These are phyloP conservation scores for Chenopodium berlandieri DNA, from an alignment of 148 eudicot species.

Conservation along the genomic window DNA sequence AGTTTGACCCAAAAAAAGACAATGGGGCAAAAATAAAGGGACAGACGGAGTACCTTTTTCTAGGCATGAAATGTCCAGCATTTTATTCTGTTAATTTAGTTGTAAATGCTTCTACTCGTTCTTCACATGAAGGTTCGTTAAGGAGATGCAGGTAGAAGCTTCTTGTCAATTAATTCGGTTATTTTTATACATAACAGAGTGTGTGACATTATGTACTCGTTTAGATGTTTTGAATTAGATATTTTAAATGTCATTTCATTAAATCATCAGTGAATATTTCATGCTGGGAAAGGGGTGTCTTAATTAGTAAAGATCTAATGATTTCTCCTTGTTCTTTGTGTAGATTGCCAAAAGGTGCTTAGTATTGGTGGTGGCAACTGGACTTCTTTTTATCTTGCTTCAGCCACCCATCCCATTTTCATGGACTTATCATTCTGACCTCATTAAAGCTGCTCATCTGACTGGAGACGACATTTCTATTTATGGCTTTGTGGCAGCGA, in stretches of 20 bases:
- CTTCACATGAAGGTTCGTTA: not conserved
- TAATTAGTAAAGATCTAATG: conserved; percentile 3
- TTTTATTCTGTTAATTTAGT: not conserved
- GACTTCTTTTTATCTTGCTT: conserved; percentile 70
- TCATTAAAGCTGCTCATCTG: conserved; percentile 82
- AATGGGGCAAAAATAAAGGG: too few species aligned
- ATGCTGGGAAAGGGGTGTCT: not conserved
- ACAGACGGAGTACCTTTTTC: not conserved
- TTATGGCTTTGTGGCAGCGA: conserved; percentile 78
- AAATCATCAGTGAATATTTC: not conserved
- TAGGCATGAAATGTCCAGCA: not conserved
- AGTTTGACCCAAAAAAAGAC: too few species aligned
- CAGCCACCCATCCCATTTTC: conserved; percentile 89
- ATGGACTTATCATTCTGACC: conserved; percentile 76
- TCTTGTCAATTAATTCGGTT: not conserved
- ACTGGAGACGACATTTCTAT: conserved; percentile 91
- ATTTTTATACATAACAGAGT: not conserved
- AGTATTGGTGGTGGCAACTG: conserved; percentile 77
- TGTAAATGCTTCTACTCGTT: not conserved
- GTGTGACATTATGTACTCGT: not conserved
- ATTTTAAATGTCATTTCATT: not conserved
- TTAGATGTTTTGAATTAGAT: not conserved
- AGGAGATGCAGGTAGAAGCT: not conserved
- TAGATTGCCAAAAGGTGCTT: conserved; percentile 92
- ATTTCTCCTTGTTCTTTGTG: conserved; percentile 22